A percentile compares a stretch with the other conserved stretches of the same genome.
Conservation (phyloP, 331 rosid genomes). For the Quercus tomentella region DNA sequence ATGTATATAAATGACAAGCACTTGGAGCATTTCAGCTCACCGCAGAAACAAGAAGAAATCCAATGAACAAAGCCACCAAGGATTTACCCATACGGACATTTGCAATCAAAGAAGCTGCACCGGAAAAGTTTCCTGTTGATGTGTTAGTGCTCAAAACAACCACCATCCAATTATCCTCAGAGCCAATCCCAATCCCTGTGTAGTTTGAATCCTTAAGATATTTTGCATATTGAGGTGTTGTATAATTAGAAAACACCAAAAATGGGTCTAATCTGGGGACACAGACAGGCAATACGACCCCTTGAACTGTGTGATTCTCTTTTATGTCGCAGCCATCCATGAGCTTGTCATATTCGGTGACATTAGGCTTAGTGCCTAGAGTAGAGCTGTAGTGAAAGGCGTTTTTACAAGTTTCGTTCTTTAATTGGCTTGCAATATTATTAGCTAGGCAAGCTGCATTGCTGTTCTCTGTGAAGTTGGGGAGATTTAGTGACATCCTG, state of each 20-base stretch:
- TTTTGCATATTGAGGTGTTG: conserved; percentile 28
- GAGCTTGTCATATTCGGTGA: conserved; percentile 20
- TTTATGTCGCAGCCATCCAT: conserved; percentile 37
- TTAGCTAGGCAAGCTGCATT: conserved; percentile 41
- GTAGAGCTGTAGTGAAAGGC: conserved; percentile 8
- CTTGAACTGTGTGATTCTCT: conserved; percentile 45
- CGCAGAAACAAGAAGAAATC: background rate
- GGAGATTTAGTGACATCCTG: conserved; percentile 30
- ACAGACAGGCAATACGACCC: conserved; percentile 56
- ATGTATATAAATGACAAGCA: background rate
- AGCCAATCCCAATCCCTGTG: conserved; percentile 56
- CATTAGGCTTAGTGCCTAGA: conserved; percentile 14
- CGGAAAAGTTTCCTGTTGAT: conserved; percentile 38
- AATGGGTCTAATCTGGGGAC: conserved; percentile 35
- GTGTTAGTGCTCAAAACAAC: conserved; percentile 42
- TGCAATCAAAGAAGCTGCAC: conserved; percentile 32
- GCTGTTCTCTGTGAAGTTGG: background rate
- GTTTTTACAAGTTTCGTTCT: conserved; percentile 6
- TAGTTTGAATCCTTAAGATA: conserved; percentile 53
- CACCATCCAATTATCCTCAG: conserved; percentile 64
- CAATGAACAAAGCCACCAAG: conserved; percentile 19
- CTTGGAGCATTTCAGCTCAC: background rate
- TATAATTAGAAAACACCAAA: conserved; percentile 44
- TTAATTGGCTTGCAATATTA: conserved; percentile 26
- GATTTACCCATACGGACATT: conserved; percentile 3